phyloP scores from a whole-genome alignment of 768 basidiomycete species.

The Lactarius vividus region DNA sequence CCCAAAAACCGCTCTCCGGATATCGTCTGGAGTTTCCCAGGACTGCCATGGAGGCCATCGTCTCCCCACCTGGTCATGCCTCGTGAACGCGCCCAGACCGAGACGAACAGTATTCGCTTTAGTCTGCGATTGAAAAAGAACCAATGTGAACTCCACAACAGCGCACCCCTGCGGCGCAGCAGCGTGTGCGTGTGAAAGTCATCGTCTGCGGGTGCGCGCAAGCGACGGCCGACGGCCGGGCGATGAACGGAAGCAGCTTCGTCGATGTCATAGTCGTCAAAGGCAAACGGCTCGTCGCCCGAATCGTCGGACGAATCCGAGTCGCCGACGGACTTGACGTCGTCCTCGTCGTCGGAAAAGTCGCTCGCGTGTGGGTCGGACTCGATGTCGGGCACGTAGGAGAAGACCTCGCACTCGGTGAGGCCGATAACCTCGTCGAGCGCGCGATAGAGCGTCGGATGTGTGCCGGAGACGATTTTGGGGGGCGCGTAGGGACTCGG shows the following conservation, averaged over 20 bases:
- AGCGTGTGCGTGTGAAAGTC: constrained; percentile 42
- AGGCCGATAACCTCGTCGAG: constrained; percentile 90
- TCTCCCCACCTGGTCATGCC: constrained; percentile 49
- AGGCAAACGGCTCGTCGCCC: constrained; percentile 71
- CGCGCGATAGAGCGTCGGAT: constrained; percentile 83
- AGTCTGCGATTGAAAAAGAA: constrained; percentile 93
- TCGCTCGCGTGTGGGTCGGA: constrained; percentile 91
- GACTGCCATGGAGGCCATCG: constrained; percentile 35
- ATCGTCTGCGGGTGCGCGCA: constrained; percentile 35
- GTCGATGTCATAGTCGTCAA: constrained; percentile 79
- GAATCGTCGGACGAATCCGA: constrained; percentile 61
- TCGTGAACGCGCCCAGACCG: constrained; percentile 83
- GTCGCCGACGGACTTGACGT: constrained; percentile 61
- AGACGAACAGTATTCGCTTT: constrained; percentile 89
- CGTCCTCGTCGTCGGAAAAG: constrained; percentile 76
- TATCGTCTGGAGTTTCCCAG: constrained; percentile 33
- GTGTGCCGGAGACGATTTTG: constrained; percentile 74
- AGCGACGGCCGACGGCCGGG: constrained; percentile 29
- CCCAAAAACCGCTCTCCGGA: constrained; percentile 65
- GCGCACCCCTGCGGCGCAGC: constrained; percentile 63
- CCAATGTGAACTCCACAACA: constrained; percentile 96
- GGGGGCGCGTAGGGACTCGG: constrained; percentile 70
- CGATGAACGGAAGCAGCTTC: constrained; percentile 38
- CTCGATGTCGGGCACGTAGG: constrained; percentile 89
- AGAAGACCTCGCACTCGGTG: constrained; percentile 91